Evolutionary conservation across 768 basidiomycete genomes (phyloP), one percentile per base, ranked within the genome.

Genomic region (Boletus pseudopeckii): DNA sequence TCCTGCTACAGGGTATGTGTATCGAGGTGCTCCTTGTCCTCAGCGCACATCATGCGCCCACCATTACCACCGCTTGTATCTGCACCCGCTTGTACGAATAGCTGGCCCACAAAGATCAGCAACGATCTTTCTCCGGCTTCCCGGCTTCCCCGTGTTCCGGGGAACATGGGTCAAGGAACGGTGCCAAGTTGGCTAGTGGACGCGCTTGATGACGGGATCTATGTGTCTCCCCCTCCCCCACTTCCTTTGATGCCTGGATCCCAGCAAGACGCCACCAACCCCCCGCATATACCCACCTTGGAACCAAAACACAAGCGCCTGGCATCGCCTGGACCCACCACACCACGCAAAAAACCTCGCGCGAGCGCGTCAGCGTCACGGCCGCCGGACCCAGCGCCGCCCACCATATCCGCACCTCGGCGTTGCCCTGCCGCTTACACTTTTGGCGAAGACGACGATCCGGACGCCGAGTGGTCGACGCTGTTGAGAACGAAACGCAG

Each of bases 401-500:
- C 50, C 28, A 6, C 40, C 5, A 28, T 20, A 1, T n/a, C 53
- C 3, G 17, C 49, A 11, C 13, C 49, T n/a, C 45, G n/a, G 15
- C 30, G 22, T 2, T 22, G 32, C 10, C 52, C 50, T 9, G 38
- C 58, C 7, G 66, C 64, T 17, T 66, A 68, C 15, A 24, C 45
- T 0, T 68, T 66, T 48, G 66, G 52, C 2, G 15, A 44, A 15
- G 59, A 54, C 14, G 50, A 59, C 22, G 64, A 68, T 37, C 61
- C 53, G 2, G 67, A 68, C 20, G 54, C 43, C 13, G 34, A 36
- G 14, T 64, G 63, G 63, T 64, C 64, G 42, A 64, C 63, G 18
- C 22, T 54, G 24, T 33, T 40, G 18, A 41, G 30, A 10, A 37
- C 40, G 8, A 48, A 18, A 24, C 45, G 45, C 20, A 59, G 38